Evolutionary conservation across 1,284 basidiomycete species (phyloP).

Genomic region (Heterobasidion annosum): DNA sequence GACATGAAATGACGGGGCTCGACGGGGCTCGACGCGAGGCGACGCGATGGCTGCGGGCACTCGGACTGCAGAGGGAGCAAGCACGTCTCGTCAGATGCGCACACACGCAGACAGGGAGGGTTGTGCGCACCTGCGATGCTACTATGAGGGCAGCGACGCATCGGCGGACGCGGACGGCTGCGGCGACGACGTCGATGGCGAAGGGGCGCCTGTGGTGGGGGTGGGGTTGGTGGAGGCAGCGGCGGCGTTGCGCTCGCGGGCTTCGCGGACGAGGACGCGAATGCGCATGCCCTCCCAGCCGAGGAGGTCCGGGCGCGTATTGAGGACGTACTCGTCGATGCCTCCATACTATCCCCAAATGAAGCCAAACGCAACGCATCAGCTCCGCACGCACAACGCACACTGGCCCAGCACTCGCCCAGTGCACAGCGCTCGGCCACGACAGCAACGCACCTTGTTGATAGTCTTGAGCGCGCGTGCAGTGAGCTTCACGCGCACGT

Average conservation of each 20-base stretch:
- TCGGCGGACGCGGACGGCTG: no score
- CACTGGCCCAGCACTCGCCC: neutral
- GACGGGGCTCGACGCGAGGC: no score
- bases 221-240: neutral
- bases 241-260: constrained; percentile 4
- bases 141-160: no score
- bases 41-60: no score
- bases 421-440: neutral
- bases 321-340: constrained; percentile 71
- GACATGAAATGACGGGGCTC: no score
- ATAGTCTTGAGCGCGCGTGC: constrained; percentile 71
- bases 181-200: no score
- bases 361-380: neutral
- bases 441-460: constrained; percentile 49
- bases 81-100: no score
- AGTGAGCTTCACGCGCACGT: constrained; percentile 61
- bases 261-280: constrained; percentile 40
- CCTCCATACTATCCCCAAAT: constrained; percentile 48
- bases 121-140: no score
- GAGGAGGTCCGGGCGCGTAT: constrained; percentile 54
- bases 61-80: no score
- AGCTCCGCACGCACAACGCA: neutral
- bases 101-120: no score
- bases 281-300: constrained; percentile 72
- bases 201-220: no score